phyloP scores from a whole-genome alignment of 805 yeast species.

The Allodekkera sacchari region DNA sequence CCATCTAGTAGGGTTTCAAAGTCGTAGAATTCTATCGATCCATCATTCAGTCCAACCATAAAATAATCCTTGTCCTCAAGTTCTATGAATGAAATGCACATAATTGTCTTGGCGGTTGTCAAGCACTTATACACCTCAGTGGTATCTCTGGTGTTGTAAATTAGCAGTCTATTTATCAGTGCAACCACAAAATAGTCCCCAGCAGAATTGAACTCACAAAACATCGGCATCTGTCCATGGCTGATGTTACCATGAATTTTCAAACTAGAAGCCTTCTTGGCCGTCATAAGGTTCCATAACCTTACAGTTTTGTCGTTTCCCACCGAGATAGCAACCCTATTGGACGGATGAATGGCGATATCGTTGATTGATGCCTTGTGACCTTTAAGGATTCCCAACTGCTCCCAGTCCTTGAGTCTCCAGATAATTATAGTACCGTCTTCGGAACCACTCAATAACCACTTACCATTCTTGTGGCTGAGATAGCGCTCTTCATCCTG shows the following conservation, averaged over 20 bases:
- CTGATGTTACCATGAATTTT: constrained; percentile 65
- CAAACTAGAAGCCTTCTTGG: constrained; percentile 80
- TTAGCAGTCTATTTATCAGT: constrained; percentile 50
- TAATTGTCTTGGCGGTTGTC: constrained; percentile 46
- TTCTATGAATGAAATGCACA: constrained; percentile 51
- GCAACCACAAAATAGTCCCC: constrained; percentile 79
- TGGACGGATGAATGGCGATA: constrained; percentile 82
- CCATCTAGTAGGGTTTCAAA: constrained; percentile 24
- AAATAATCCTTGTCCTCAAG: constrained; percentile 46
- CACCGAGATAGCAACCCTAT: constrained; percentile 83
- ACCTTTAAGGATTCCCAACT: constrained; percentile 80
- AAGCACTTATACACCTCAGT: constrained; percentile 42
- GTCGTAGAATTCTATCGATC: constrained; percentile 53
- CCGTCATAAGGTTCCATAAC: constrained; percentile 96
- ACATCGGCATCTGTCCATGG: constrained; percentile 38
- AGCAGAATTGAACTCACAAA: constrained; percentile 31
- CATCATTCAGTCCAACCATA: constrained; percentile 64
- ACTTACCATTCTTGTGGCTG: constrained; percentile 52
- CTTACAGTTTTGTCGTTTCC: constrained; percentile 77
- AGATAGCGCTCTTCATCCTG: constrained; percentile 10
- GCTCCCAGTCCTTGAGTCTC: constrained; percentile 97
- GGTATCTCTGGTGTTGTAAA: constrained; percentile 59
- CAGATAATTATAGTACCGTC: constrained; percentile 87
- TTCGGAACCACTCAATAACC: constrained; percentile 87
- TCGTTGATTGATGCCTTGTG: constrained; percentile 81